phyloP scores from a whole-genome alignment of 2,329 filamentous ascomycete species.

The Penicillium digitatum region DNA sequence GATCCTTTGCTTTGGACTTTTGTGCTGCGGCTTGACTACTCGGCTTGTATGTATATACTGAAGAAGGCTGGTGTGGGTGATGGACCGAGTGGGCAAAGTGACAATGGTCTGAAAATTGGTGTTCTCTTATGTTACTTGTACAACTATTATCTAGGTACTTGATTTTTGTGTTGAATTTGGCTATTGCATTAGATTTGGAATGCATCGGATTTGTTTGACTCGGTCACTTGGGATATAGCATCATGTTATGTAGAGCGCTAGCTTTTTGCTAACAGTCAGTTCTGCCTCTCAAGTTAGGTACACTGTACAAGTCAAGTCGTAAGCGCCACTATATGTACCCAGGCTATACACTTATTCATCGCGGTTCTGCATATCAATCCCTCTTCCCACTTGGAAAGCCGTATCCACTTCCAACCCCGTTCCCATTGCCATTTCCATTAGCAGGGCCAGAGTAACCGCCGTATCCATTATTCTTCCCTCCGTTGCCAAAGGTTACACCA shows the following conservation, averaged over 20 bases:
- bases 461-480: constrained; percentile 53
- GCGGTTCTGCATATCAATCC: constrained; percentile 30
- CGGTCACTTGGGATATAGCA: background rate
- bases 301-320: constrained; percentile 14
- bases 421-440: constrained; percentile 24
- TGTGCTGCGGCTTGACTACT: constrained; percentile 9
- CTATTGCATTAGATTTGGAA: constrained; percentile 21
- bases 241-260: constrained; percentile 1
- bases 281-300: background rate
- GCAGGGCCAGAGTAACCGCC: constrained; percentile 51
- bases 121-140: constrained; percentile 17
- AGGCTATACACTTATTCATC: constrained; percentile 6
- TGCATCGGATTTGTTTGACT: constrained; percentile 21
- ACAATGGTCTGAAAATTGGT: constrained; percentile 8
- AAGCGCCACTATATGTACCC: background rate
- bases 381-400: constrained; percentile 41
- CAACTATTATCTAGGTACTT: constrained; percentile 17
- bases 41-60: constrained; percentile 16
- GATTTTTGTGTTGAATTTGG: constrained; percentile 11
- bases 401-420: constrained; percentile 27
- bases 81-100: constrained; percentile 4
- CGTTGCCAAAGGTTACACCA: constrained; percentile 53
- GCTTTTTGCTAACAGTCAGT: background rate
- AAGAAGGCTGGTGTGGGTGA: constrained; percentile 9
- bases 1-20: background rate